These are phyloP conservation scores for Didymella sp. DNA, from an alignment of 2,329 filamentous ascomycete species.

Conservation along the genomic window DNA sequence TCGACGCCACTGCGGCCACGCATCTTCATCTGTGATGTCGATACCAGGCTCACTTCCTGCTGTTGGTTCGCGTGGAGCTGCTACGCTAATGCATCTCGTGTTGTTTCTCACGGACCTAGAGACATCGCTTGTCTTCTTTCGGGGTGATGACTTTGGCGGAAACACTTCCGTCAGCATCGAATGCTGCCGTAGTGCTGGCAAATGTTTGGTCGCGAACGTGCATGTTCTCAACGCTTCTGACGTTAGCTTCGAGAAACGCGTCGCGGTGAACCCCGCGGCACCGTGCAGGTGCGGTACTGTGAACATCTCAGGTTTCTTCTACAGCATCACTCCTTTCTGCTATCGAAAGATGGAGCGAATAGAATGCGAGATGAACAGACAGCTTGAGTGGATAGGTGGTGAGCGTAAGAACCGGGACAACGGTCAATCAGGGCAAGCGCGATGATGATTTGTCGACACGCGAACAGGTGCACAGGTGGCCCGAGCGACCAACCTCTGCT, in stretches of 20 bases:
- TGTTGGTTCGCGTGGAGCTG: slow-evolving; percentile 11
- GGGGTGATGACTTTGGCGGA: background rate
- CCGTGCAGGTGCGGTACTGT: slow-evolving; percentile 3
- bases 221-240: background rate
- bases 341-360: background rate
- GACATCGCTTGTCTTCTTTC: background rate
- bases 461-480: slow-evolving; percentile 5
- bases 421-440: background rate
- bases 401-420: background rate
- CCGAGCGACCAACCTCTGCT: background rate
- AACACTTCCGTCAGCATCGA: background rate
- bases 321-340: background rate
- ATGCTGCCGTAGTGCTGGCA: background rate
- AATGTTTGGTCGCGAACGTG: background rate
- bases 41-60: slow-evolving; percentile 51
- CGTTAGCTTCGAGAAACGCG: slow-evolving; percentile 7
- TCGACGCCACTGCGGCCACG: slow-evolving; percentile 50
- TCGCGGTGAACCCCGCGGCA: slow-evolving; percentile 7
- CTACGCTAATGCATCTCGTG: slow-evolving; percentile 5
- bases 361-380: background rate
- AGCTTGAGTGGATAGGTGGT: background rate
- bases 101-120: background rate
- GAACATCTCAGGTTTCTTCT: slow-evolving; percentile 6
- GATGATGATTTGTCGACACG: slow-evolving; percentile 12
- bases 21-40: slow-evolving; percentile 49